A percentile compares a stretch with the other conserved stretches of the same genome.
These are phyloP conservation scores for Aureobasidium leucospermi DNA, from an alignment of 2,329 filamentous ascomycete genomes.

Conservation along the genomic window DNA sequence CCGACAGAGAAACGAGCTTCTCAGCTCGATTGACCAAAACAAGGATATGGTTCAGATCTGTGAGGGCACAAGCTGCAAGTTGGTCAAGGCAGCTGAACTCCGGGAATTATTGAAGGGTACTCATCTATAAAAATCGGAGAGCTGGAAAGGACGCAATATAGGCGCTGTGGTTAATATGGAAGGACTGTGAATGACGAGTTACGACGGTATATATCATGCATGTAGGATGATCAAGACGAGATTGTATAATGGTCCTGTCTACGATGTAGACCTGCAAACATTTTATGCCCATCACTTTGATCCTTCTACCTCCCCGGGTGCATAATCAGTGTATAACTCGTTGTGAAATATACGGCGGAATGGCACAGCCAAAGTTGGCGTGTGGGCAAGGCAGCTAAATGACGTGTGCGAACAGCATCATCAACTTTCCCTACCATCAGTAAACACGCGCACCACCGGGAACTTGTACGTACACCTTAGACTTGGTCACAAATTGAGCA, in stretches of 20 bases:
- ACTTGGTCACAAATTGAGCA: neutral
- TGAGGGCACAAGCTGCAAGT: constrained; percentile 32
- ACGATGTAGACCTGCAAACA: no score
- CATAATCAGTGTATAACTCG: no score
- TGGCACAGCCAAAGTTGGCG: neutral
- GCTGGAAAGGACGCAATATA: neutral
- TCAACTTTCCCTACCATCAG: neutral
- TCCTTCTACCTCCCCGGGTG: no score
- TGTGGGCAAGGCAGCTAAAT: neutral
- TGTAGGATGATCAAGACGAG: neutral
- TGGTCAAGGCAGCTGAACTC: constrained; percentile 19
- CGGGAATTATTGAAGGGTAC: constrained; percentile 8
- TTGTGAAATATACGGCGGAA: neutral
- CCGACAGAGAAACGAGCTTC: constrained; percentile 40
- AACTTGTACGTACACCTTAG: neutral
- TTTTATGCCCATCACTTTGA: no score
- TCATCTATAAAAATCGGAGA: neutral
- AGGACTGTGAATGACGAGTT: neutral
- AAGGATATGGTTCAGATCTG: constrained; percentile 41
- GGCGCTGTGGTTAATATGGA: neutral
- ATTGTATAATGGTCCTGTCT: no score
- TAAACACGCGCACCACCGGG: neutral
- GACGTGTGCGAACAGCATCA: neutral
- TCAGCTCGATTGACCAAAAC: constrained; percentile 35
- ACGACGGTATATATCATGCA: neutral